Evolutionary conservation across 208 protist species (phyloP).

Genomic region (Angomonas desouzai): DNA sequence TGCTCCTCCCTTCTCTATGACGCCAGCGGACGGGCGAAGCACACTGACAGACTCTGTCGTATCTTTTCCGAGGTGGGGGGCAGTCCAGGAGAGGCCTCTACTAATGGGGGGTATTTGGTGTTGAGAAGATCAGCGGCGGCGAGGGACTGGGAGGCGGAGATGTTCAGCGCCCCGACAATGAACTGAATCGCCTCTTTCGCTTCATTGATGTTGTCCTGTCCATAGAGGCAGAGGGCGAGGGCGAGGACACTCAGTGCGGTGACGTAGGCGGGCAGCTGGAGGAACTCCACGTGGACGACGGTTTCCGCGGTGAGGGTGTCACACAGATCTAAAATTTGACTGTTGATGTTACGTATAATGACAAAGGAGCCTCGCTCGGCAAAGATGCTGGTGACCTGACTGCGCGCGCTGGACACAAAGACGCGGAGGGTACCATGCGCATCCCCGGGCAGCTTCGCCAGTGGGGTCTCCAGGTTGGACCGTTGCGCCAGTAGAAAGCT

Average conservation of each 20-base stretch:
- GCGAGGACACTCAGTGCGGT: conserved; percentile 56
- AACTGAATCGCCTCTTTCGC: conserved; percentile 38
- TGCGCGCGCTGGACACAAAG: conserved; percentile 49
- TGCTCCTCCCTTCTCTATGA: too few relatives aligned
- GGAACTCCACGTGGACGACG: conserved; percentile 75
- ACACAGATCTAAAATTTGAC: conserved; percentile 57
- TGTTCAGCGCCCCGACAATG: conserved; percentile 55
- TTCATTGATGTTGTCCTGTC: conserved; percentile 32
- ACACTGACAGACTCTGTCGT: conserved; percentile 40
- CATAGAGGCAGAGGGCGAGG: conserved; percentile 58
- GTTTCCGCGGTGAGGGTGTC: conserved; percentile 69
- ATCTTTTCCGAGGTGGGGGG: conserved; percentile 34
- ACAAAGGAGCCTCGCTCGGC: conserved; percentile 52
- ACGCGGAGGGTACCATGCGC: conserved; percentile 33
- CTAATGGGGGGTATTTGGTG: conserved; percentile 40
- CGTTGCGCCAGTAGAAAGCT: conserved; percentile 52
- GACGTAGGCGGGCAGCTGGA: conserved; percentile 62
- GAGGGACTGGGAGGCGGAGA: conserved; percentile 53
- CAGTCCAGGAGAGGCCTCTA: conserved; percentile 17
- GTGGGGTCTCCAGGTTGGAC: conserved; percentile 21
- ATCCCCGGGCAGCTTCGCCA: conserved; percentile 46
- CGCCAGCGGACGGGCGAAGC: conserved; percentile 41
- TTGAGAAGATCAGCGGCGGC: conserved; percentile 61
- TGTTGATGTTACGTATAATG: conserved; percentile 72
- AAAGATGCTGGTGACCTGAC: conserved; percentile 58